Evolutionary conservation across 1,284 basidiomycete species (phyloP).

Genomic region (Exobasidium rhododendri): DNA sequence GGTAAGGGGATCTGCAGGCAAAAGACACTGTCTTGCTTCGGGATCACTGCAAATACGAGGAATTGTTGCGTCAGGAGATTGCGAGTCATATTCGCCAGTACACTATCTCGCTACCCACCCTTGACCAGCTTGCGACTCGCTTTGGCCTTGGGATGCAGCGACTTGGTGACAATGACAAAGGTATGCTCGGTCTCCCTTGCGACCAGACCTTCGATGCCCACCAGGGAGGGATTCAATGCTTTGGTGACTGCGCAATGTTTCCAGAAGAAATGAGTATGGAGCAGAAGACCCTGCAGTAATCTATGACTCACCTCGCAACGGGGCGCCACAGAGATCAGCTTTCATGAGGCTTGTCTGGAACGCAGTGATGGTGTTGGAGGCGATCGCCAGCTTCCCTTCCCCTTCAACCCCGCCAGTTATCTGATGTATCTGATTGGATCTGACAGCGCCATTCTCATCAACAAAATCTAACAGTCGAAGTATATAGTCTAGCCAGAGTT

Average conservation of each 20-base stretch:
- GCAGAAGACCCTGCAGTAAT: no score
- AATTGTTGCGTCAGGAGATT: no score
- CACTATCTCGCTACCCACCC: no score
- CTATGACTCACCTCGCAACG: not conserved
- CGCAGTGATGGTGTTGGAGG: not conserved
- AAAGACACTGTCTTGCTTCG: constrained; percentile 13
- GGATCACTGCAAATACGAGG: not conserved
- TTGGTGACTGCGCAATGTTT: not conserved
- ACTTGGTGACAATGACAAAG: constrained; percentile 10
- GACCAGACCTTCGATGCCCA: constrained; percentile 10
- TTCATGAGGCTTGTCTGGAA: constrained; percentile 4
- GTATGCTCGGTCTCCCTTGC: constrained; percentile 12
- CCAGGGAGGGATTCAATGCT: constrained; percentile 12
- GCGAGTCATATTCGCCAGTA: no score
- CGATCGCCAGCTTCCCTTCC: not conserved
- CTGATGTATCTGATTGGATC: not conserved
- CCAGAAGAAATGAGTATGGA: no score
- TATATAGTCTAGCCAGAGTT: constrained; percentile 8
- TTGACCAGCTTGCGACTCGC: constrained; percentile 4
- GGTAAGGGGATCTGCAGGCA: constrained; percentile 9
- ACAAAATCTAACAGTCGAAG: not conserved
- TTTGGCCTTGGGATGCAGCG: constrained; percentile 7
- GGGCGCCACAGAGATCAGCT: constrained; percentile 15
- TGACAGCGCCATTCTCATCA: not conserved
- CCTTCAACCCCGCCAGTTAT: not conserved